Evolutionary conservation across 2,329 filamentous ascomycete genomes (phyloP), one percentile per base, ranked within the genome.

Genomic region (Epichloe baconii): DNA sequence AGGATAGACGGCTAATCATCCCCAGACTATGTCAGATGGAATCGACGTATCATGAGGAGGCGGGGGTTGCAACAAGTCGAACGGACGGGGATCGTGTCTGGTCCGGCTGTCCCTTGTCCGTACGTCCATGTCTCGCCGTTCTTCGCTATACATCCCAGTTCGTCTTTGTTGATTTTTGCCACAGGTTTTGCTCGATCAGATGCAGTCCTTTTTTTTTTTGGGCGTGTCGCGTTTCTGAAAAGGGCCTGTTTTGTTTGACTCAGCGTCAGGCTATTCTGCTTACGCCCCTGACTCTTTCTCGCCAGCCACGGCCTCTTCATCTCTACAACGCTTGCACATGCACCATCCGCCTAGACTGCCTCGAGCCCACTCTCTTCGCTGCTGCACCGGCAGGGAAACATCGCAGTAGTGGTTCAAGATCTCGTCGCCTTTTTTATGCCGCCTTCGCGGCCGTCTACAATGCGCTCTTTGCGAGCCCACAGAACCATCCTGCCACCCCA

Each of bases 361-460:
- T 45, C 75, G 73, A 4, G 90, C 88, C 89, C 91, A 96, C 61
- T 94, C 90, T 55, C 93, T 79, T 52, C 93, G 78, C 63, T 93
- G 79, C 57, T 83, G 78, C 2, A 96, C 89, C 0, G 79, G 76
- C 53, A 97, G 65, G 19, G 79, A 75, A 49, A 95, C 76, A 69
- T 97, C 93, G 65, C 90, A 96, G 66, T 98, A 98, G 68, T 97
- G 91, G 64, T 89, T 95, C 55, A 95, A 67, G 44, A 97, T 82
- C 71, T 98, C 91, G 55, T 95, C 82, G 5, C 86, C 90, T 48
- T 79, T 79, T 74, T 80, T 58, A 97, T 82, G 0, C 86, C 86
- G 0, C 76, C 77, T 1, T 68, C 65, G 1, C 59, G 59, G 40
- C 64, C 59, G 63, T 76, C 77, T 5, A 77, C 68, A 4, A 85